A percentile compares a stretch with the other conserved stretches of the same genome.
These are phyloP conservation scores for Spergularia azorica DNA, from an alignment of 179 eudicot genomes.

Conservation along the genomic window DNA sequence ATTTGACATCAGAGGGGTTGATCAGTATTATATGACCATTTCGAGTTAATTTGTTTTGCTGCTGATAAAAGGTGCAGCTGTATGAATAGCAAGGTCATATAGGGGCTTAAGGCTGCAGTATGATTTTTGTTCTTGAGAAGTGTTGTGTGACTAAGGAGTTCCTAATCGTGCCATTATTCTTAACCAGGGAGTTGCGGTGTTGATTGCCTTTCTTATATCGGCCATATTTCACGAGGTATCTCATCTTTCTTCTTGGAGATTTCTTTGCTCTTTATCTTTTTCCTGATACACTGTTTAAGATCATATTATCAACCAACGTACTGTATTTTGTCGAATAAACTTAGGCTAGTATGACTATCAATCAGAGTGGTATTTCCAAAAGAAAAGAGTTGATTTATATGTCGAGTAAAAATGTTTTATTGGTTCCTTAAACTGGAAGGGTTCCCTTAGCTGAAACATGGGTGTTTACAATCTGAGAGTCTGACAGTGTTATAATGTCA, in stretches of 20 bases:
- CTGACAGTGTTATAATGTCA: too few species aligned
- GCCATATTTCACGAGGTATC: conserved; percentile 96
- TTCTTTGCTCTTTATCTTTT: background rate
- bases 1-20: background rate
- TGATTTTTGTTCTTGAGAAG: background rate
- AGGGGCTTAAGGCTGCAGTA: background rate
- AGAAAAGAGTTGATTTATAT: too few species aligned
- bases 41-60: background rate
- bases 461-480: too few species aligned
- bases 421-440: too few species aligned
- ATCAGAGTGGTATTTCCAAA: too few species aligned
- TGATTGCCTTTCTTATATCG: conserved; percentile 83
- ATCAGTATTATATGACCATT: background rate
- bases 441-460: too few species aligned
- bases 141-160: background rate
- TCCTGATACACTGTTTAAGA: background rate
- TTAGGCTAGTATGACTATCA: too few species aligned
- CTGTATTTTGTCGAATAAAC: background rate
- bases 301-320: background rate
- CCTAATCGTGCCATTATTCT: background rate
- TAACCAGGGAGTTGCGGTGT: conserved; percentile 67
- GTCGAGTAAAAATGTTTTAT: too few species aligned
- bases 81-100: background rate
- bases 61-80: background rate
- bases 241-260: background rate